Conservation (phyloP, 805 yeast species). For the Starmerella sirachaensis region DNA sequence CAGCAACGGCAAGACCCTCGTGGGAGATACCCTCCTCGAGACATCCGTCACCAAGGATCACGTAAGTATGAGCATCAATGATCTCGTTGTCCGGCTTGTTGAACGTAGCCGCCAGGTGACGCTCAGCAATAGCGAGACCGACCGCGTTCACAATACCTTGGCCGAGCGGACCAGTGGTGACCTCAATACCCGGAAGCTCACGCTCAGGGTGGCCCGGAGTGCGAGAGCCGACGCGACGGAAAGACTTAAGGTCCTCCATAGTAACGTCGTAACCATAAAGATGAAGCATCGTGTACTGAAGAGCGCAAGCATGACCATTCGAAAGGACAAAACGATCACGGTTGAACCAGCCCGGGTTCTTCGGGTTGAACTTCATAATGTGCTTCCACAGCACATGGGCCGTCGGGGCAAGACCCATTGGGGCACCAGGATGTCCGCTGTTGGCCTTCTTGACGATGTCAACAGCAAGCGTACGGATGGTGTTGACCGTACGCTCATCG, state of each 20-base stretch:
- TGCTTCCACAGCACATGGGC: constrained; percentile 74
- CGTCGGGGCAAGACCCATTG: constrained; percentile 93
- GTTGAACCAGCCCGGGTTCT: constrained; percentile 84
- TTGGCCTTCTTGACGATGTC: constrained; percentile 81
- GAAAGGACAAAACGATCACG: constrained; percentile 92
- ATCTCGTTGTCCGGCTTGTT: constrained; percentile 73
- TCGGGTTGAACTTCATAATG: constrained; percentile 76
- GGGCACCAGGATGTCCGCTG: constrained; percentile 99
- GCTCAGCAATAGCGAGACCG: constrained; percentile 92
- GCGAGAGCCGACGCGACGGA: constrained; percentile 81
- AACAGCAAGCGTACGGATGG: constrained; percentile 79
- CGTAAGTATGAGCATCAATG: constrained; percentile 65
- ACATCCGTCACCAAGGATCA: constrained; percentile 93
- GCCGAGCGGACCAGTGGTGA: constrained; percentile 97
- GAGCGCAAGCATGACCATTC: constrained; percentile 93
- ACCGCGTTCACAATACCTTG: constrained; percentile 96
- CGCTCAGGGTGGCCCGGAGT: constrained; percentile 97
- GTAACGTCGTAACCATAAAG: constrained; percentile 71
- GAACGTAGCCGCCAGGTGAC: constrained; percentile 81
- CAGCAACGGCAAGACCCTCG: constrained; percentile 91
- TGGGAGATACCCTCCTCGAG: constrained; percentile 95
- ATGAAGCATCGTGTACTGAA: constrained; percentile 74
- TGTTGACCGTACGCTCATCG: constrained; percentile 66
- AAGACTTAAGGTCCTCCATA: constrained; percentile 75
- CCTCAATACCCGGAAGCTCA: constrained; percentile 86